Conservation (phyloP, 768 basidiomycete genomes). For the Collybia mongolica region DNA sequence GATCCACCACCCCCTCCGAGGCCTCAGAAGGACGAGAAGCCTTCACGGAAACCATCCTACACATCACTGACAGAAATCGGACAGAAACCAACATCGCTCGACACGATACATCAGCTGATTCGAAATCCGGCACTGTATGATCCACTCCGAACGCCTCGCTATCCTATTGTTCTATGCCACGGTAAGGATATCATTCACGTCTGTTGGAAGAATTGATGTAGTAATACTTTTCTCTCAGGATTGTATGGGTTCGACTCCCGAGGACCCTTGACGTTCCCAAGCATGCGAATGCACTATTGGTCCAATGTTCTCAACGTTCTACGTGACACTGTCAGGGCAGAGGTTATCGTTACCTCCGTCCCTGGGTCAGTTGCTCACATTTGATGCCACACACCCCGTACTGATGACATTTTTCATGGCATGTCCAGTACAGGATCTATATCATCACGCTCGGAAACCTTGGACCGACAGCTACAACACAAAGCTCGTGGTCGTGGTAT, state of each 20-base stretch:
- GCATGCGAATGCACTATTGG: constrained; percentile 93
- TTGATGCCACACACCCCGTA: neutral
- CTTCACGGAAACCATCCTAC: constrained; percentile 10
- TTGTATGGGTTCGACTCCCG: constrained; percentile 94
- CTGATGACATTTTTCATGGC: neutral
- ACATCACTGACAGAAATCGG: constrained; percentile 16
- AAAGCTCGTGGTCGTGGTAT: constrained; percentile 74
- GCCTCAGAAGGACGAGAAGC: constrained; percentile 9
- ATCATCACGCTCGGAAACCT: constrained; percentile 68
- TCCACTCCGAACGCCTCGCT: constrained; percentile 75
- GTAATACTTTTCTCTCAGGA: constrained; percentile 41
- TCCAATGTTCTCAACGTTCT: constrained; percentile 81
- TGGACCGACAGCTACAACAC: constrained; percentile 69
- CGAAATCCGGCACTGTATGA: constrained; percentile 76
- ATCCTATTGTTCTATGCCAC: constrained; percentile 95
- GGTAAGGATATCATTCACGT: constrained; percentile 46
- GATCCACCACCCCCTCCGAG: constrained; percentile 18
- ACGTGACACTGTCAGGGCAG: constrained; percentile 78
- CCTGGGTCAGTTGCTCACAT: constrained; percentile 64
- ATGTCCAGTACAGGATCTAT: constrained; percentile 82
- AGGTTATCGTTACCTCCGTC: constrained; percentile 95
- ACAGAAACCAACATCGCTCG: constrained; percentile 25
- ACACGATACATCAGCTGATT: constrained; percentile 69
- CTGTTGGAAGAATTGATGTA: neutral
- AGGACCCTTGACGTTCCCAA: constrained; percentile 80